Percentiles rank a stretch among this genome's conserved stretches.
phyloP scores from a whole-genome alignment of 352 stramenopile species.

The Phytophthora fragariaefolia region DNA sequence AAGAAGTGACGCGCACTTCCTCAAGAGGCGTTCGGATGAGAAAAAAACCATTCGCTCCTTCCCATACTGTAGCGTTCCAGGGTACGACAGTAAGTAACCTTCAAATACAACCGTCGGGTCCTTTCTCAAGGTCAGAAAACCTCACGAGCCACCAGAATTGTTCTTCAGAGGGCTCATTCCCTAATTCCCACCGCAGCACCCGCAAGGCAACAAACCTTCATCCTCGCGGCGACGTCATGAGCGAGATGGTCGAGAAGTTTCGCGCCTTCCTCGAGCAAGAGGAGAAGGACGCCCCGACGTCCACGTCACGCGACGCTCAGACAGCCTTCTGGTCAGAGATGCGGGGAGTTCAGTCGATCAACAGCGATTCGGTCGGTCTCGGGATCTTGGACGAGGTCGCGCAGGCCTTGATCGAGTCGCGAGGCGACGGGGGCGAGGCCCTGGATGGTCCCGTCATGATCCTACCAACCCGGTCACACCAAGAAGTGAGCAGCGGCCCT shows the following conservation, averaged over 20 bases:
- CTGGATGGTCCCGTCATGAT: not conserved
- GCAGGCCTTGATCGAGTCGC: not conserved
- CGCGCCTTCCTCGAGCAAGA: not conserved
- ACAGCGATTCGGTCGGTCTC: not conserved
- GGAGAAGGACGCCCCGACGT: not conserved
- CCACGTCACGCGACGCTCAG: not conserved
- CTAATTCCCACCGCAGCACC: not conserved
- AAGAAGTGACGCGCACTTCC: too few relatives aligned
- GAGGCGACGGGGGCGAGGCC: not conserved
- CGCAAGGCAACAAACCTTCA: not conserved
- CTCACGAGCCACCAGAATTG: too few relatives aligned
- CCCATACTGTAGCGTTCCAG: too few relatives aligned
- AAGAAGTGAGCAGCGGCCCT: not conserved
- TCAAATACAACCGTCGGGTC: too few relatives aligned
- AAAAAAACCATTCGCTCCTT: too few relatives aligned
- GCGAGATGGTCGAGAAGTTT: not conserved
- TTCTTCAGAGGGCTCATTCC: too few relatives aligned
- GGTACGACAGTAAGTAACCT: too few relatives aligned
- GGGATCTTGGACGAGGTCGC: not conserved
- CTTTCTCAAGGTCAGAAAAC: too few relatives aligned
- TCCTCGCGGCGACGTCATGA: not conserved
- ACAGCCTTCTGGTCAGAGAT: not conserved
- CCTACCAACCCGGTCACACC: not conserved
- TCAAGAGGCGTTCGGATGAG: too few relatives aligned
- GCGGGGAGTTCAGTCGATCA: not conserved